Evolutionary conservation across 2,329 filamentous ascomycete genomes (phyloP).

Genomic region (Macroventuria anomochaeta): DNA sequence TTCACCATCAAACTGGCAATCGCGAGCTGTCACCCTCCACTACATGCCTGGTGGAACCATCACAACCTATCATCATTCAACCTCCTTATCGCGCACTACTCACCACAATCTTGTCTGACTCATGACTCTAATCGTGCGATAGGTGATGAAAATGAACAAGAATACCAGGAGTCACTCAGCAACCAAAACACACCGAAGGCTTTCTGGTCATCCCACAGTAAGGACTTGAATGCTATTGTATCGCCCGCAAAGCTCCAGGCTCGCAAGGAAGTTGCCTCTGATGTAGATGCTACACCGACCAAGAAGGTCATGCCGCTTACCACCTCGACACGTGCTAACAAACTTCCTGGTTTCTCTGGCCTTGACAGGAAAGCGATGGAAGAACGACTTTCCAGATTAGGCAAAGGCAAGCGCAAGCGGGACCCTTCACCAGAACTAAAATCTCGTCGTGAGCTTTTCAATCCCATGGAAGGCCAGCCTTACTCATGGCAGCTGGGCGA

Average conservation of each 20-base stretch:
- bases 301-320: constrained; percentile 12
- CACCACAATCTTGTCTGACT: background rate
- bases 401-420: constrained; percentile 21
- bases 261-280: constrained; percentile 1
- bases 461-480: constrained; percentile 62
- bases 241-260: constrained; percentile 15
- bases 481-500: constrained; percentile 69
- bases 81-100: background rate
- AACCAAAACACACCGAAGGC: constrained; percentile 20
- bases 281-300: constrained; percentile 10
- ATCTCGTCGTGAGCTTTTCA: constrained; percentile 46
- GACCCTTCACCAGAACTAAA: constrained; percentile 12
- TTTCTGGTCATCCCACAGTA: constrained; percentile 31
- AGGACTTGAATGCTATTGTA: constrained; percentile 35
- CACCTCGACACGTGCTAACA: constrained; percentile 6
- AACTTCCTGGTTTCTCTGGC: constrained; percentile 5
- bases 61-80: background rate
- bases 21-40: background rate
- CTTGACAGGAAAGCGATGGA: constrained; percentile 23
- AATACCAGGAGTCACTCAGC: constrained; percentile 26
- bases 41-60: background rate
- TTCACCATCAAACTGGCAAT: background rate
- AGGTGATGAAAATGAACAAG: constrained; percentile 41
- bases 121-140: constrained; percentile 10
- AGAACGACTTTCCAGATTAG: constrained; percentile 17